phyloP scores from a whole-genome alignment of 805 yeast species.

The Ogataea thermomethanolica region DNA sequence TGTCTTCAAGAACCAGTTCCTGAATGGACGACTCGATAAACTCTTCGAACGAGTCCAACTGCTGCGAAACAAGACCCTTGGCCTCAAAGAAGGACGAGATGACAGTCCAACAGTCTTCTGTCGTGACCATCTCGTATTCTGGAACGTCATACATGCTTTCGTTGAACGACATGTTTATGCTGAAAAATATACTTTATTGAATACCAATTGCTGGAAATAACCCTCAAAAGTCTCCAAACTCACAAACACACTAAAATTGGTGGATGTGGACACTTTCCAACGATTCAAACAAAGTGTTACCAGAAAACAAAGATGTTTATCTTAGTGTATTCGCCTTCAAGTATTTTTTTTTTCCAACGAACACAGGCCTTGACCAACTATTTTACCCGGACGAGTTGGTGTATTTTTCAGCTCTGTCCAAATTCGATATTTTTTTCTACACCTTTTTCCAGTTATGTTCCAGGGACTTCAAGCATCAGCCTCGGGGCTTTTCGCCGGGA shows the following conservation, averaged over 20 bases:
- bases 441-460: conserved; percentile 4
- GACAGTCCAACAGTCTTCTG: conserved; percentile 99
- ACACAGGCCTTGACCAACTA: not conserved
- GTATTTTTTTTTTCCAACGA: conserved; percentile 11
- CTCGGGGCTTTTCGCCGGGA: conserved; percentile 10
- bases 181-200: conserved; percentile 8
- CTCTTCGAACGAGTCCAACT: conserved; percentile 96
- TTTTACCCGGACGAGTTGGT: conserved; percentile 4
- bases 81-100: conserved; percentile 94
- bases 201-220: conserved; percentile 11
- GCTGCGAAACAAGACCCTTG: conserved; percentile 96
- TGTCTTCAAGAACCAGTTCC: conserved; percentile 94
- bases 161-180: conserved; percentile 18
- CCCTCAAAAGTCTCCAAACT: conserved; percentile 9
- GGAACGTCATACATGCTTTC: conserved; percentile 26
- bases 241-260: conserved; percentile 2
- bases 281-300: conserved; percentile 12
- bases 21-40: conserved; percentile 95
- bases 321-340: conserved; percentile 12
- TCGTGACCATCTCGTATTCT: conserved; percentile 76
- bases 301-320: conserved; percentile 10
- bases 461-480: conserved; percentile 3
- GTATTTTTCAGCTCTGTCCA: not conserved
- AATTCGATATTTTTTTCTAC: conserved; percentile 1
- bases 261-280: conserved; percentile 10